Evolutionary conservation across 139 green algal species (phyloP), one percentile per base, ranked within the genome.

Genomic region (Raphidocelis subcapitata): DNA sequence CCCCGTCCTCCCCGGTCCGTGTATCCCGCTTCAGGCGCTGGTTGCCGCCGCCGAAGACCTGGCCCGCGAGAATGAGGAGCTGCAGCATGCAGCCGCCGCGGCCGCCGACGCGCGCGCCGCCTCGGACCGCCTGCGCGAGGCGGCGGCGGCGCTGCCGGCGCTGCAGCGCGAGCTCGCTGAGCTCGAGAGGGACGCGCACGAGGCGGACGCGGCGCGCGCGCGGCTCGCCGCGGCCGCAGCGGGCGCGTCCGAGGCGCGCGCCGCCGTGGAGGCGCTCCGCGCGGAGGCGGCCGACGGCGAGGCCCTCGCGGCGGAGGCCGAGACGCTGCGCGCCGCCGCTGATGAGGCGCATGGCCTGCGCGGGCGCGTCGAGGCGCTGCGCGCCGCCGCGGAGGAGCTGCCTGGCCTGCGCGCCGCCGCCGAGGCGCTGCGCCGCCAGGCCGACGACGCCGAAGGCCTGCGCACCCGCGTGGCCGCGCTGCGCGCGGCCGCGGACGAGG

Each of bases 401-500:
- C 15, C 56, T 8, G 21, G 20, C 31, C 44, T 77, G 47, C 21
- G 49, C n/a, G 69, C n/a, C 29, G 47, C 20, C 33, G 33, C 24
- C 60, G 28, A 60, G 47, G 70, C 69, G 61, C 62, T 77, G 44
- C 41, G 41, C 41, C 41, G 41, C 15, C 24, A 66, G 36, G 20
- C 67, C 41, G 67, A 24, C 28, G 55, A 37, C 1, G 24, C 55
- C n/a, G 35, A 76, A 23, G 10, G 15, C 1, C 36, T 69, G 59
- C 69, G 59, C 8, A 28, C 41, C 15, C 18, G 68, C 20, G n/a
- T 63, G 14, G 32, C 10, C 16, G 28, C 49, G 51, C 35, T 77
- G 46, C 31, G 63, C 44, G 32, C 33, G 46, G 59, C 60, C 26
- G 70, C 68, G 26, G 47, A 70, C 59, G 70, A 77, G 24, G 47